Percentiles rank a stretch among this genome's conserved stretches.
phyloP scores from a whole-genome alignment of 2,329 filamentous ascomycete genomes.

The Colletotrichum aenigma region DNA sequence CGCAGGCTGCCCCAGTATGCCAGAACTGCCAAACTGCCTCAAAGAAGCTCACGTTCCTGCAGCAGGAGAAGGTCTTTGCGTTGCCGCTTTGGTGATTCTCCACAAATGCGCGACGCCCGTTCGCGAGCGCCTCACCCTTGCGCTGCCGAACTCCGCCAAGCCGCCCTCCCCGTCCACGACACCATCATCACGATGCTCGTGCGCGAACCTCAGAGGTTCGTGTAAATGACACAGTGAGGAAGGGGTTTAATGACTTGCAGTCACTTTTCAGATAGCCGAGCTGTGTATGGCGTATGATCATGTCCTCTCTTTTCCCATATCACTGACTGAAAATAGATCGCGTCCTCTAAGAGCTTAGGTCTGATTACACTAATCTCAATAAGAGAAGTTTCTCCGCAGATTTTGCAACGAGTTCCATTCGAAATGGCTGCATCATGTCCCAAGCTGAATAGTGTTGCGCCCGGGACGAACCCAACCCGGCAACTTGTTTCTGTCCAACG shows the following conservation, averaged over 20 bases:
- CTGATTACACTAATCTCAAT: rapidly evolving
- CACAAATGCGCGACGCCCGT: constrained; percentile 11
- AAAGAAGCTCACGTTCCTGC: not conserved
- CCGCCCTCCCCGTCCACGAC: not conserved
- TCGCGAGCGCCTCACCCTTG: not conserved
- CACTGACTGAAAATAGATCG: not conserved
- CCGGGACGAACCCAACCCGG: not conserved
- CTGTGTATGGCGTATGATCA: not conserved
- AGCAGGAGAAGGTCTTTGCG: not conserved
- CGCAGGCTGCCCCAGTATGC: not conserved
- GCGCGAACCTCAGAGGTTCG: not conserved
- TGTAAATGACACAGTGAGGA: not conserved
- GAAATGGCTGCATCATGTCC: not conserved
- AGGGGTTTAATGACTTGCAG: not conserved
- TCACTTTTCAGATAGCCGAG: not conserved
- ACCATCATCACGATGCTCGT: not conserved
- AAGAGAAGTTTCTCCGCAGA: not conserved
- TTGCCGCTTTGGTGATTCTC: constrained; percentile 1
- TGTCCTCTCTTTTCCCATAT: not conserved
- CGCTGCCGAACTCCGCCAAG: not conserved
- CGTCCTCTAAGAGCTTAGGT: not conserved
- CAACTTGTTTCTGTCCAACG: not conserved
- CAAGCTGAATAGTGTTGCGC: not conserved
- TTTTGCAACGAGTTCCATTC: not conserved
- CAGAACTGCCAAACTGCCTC: not conserved